phyloP scores from a whole-genome alignment of 2,329 filamentous ascomycete species.

The Pseudogymnoascus sp. region DNA sequence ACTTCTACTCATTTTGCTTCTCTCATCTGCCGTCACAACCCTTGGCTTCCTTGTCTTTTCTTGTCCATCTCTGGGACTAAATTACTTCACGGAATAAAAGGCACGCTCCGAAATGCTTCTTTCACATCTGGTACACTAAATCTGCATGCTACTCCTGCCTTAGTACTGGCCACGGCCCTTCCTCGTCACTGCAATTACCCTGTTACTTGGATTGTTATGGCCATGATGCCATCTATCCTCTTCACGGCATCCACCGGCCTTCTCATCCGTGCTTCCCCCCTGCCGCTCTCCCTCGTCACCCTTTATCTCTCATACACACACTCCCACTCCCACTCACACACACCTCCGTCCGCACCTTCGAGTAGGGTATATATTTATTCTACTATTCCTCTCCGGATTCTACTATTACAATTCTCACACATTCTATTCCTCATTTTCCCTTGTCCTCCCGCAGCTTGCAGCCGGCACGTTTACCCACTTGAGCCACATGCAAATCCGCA shows the following conservation, averaged over 20 bases:
- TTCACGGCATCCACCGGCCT: background rate
- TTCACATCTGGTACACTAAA: background rate
- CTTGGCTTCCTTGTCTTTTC: background rate
- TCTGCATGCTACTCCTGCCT: background rate
- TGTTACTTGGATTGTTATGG: background rate
- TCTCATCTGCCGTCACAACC: background rate
- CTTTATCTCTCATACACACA: background rate
- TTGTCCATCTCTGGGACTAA: background rate
- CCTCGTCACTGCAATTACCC: background rate
- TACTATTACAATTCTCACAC: background rate
- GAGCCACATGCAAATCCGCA: conserved; percentile 3
- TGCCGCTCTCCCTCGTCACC: background rate
- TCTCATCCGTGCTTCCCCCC: background rate
- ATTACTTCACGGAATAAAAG: background rate
- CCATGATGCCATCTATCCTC: conserved; percentile 3
- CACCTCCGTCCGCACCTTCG: background rate
- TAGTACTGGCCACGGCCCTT: background rate
- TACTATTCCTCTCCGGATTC: background rate
- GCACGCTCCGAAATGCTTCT: background rate
- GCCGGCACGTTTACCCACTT: background rate
- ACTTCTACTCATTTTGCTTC: background rate
- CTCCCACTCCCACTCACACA: background rate
- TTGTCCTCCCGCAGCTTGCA: background rate
- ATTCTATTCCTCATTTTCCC: conserved; percentile 4
- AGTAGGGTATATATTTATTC: conserved; percentile 2